Evolutionary conservation across 208 protist species (phyloP).

Genomic region (Naegleria lovaniensis): DNA sequence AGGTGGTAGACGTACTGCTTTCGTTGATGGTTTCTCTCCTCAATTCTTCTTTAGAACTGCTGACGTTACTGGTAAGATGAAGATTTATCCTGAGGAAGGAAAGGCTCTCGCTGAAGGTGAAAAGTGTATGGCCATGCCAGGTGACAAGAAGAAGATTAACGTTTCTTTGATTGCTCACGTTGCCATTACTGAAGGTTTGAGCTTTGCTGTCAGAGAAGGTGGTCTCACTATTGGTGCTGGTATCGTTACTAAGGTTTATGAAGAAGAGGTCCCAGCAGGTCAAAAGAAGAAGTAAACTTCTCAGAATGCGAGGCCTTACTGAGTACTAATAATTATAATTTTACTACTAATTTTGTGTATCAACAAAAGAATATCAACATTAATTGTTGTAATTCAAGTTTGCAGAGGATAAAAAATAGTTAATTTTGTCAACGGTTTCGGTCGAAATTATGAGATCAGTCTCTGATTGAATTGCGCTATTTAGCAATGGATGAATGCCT

Average conservation of each 20-base stretch:
- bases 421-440: too few relatives aligned
- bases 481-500: too few relatives aligned
- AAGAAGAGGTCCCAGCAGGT: conserved; percentile 12
- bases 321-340: too few relatives aligned
- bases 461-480: too few relatives aligned
- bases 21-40: conserved; percentile 90
- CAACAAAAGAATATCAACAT: too few relatives aligned
- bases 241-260: conserved; percentile 84
- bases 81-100: conserved; percentile 67
- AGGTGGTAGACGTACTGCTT: conserved; percentile 95
- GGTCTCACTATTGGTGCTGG: conserved; percentile 96
- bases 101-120: conserved; percentile 63
- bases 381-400: too few relatives aligned
- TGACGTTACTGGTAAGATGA: conserved; percentile 90
- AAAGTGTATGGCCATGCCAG: conserved; percentile 91
- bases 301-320: too few relatives aligned
- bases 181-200: conserved; percentile 82
- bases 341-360: too few relatives aligned
- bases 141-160: conserved; percentile 87
- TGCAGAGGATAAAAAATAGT: too few relatives aligned
- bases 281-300: conserved; percentile 2
- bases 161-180: conserved; percentile 85
- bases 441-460: too few relatives aligned
- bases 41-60: conserved; percentile 96
- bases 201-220: conserved; percentile 97